Percentiles rank a stretch among this genome's conserved stretches.
These are phyloP conservation scores for Lomentospora prolificans DNA, from an alignment of 2,329 filamentous ascomycete species.

Conservation along the genomic window DNA sequence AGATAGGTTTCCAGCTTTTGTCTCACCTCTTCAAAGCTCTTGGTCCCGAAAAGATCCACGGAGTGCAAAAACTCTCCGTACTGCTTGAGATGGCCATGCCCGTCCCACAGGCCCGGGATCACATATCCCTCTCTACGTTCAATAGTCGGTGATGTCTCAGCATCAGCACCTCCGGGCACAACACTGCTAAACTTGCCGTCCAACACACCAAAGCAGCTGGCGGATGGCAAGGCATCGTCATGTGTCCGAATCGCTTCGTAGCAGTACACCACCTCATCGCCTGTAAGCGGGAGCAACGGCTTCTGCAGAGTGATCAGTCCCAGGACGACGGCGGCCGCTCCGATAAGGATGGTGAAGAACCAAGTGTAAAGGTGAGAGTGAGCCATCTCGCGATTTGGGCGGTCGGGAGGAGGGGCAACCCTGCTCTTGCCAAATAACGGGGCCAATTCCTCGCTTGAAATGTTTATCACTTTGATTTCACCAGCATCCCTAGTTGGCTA, in stretches of 20 bases:
- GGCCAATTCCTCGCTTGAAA: not conserved
- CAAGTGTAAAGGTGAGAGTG: not conserved
- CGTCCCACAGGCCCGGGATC: slow-evolving; percentile 61
- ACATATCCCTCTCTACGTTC: slow-evolving; percentile 33
- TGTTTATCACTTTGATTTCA: not conserved
- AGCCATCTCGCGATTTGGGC: not conserved
- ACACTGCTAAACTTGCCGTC: slow-evolving; percentile 42
- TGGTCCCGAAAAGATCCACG: slow-evolving; percentile 51
- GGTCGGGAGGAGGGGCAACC: not conserved
- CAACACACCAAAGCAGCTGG: slow-evolving; percentile 46
- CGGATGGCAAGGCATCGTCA: slow-evolving; percentile 23
- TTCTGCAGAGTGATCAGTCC: slow-evolving; percentile 3
- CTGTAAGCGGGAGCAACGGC: not conserved
- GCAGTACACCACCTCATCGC: slow-evolving; percentile 20
- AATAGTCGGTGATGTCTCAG: slow-evolving; percentile 16
- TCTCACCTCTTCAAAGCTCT: slow-evolving; percentile 45
- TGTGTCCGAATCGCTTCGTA: slow-evolving; percentile 29
- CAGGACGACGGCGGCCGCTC: slow-evolving; percentile 3
- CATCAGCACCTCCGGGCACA: slow-evolving; percentile 24
- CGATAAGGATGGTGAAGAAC: slow-evolving; percentile 1
- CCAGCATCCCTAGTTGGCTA: not conserved
- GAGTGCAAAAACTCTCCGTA: slow-evolving; percentile 60
- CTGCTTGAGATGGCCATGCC: slow-evolving; percentile 56
- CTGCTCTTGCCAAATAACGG: not conserved
- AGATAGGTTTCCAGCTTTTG: slow-evolving; percentile 42